These are phyloP conservation scores for Xylariaceae sp. DNA, from an alignment of 2,329 filamentous ascomycete species.

Conservation along the genomic window DNA sequence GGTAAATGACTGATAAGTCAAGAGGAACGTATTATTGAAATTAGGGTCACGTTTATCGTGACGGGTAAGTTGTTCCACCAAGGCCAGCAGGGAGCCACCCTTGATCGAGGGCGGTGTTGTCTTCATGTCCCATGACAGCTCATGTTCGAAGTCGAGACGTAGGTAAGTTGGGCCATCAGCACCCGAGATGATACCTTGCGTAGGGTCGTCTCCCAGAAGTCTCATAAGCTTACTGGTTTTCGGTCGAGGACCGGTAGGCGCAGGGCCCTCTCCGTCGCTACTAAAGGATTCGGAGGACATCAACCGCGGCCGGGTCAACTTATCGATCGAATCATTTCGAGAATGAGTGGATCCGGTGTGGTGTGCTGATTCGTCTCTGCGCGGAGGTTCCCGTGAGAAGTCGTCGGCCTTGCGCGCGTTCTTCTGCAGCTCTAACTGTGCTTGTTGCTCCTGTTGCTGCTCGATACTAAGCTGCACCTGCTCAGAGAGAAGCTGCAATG, in stretches of 20 bases:
- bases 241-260: conserved; percentile 46
- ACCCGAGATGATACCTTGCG: conserved; percentile 44
- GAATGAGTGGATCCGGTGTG: conserved; percentile 49
- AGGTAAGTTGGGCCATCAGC: conserved; percentile 78
- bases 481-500: conserved; percentile 80
- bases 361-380: conserved; percentile 53
- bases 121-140: conserved; percentile 87
- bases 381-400: conserved; percentile 45
- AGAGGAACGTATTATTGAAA: conserved; percentile 96
- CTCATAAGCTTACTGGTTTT: conserved; percentile 61
- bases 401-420: conserved; percentile 44
- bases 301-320: conserved; percentile 41
- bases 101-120: conserved; percentile 69
- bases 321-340: conserved; percentile 50
- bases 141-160: conserved; percentile 78
- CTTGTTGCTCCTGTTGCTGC: conserved; percentile 35
- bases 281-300: conserved; percentile 58
- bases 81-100: conserved; percentile 79
- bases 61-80: conserved; percentile 91
- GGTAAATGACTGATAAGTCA: conserved; percentile 95
- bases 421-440: conserved; percentile 4
- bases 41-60: conserved; percentile 93
- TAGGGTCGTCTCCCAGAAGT: conserved; percentile 60
- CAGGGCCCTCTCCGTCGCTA: conserved; percentile 51
- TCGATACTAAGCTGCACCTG: conserved; percentile 59